Percentiles rank a stretch among this genome's conserved stretches.
Evolutionary conservation across 495 filamentous ascomycete species (phyloP).

Genomic region (Pyrenopolyporus hunteri): DNA sequence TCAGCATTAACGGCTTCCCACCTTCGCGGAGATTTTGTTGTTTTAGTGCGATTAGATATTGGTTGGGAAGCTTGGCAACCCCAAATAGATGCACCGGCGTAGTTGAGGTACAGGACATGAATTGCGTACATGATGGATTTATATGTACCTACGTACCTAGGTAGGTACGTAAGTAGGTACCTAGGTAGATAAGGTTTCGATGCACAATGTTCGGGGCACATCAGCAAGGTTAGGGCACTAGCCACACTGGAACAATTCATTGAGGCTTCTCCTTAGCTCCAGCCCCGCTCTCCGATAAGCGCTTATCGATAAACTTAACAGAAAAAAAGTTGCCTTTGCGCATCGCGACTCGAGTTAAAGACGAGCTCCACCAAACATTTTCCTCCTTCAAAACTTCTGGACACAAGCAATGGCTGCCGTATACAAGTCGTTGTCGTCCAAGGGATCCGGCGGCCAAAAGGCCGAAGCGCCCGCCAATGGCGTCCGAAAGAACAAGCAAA

Average conservation of each 20-base stretch:
- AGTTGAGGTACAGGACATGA: too few species aligned
- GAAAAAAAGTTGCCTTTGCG: slow-evolving; percentile 38
- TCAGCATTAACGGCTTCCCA: background rate
- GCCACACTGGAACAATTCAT: background rate
- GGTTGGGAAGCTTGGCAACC: slow-evolving; percentile 6
- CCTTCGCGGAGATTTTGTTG: too few species aligned
- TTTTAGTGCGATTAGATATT: background rate
- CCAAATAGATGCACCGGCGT: slow-evolving; percentile 4
- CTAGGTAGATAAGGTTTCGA: slow-evolving; percentile 3
- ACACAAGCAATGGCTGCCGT: slow-evolving; percentile 79
- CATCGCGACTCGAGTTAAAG: slow-evolving; percentile 18
- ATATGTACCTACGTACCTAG: background rate
- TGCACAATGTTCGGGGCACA: too few species aligned
- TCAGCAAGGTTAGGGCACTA: background rate
- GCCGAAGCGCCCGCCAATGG: slow-evolving; percentile 47
- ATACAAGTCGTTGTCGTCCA: slow-evolving; percentile 89
- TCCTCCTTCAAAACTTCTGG: background rate
- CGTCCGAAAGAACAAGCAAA: slow-evolving; percentile 66
- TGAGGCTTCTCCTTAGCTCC: background rate
- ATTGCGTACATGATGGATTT: background rate
- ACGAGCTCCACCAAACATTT: background rate
- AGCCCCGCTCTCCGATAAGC: slow-evolving; percentile 24
- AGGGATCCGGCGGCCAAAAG: slow-evolving; percentile 60
- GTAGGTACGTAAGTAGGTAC: background rate
- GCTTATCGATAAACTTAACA: slow-evolving; percentile 31